Evolutionary conservation across 2,329 filamentous ascomycete genomes (phyloP), one percentile per base, ranked within the genome.

Genomic region (Ploettnerulaceae sp.): DNA sequence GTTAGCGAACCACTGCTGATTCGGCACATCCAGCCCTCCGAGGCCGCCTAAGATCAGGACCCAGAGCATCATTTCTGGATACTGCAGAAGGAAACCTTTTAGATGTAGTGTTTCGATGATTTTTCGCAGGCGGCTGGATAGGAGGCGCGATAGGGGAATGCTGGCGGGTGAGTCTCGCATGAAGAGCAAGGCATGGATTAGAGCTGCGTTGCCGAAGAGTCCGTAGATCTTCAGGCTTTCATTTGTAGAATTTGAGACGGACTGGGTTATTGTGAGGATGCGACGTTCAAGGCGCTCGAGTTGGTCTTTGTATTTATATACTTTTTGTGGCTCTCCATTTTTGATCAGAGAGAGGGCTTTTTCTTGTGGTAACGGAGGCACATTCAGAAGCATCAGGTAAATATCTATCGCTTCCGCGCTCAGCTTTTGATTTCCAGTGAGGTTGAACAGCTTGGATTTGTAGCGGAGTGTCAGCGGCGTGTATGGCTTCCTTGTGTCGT

Each of bases 1-100:
- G 7, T 15, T 18, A 5, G 49, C 49, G 39, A 51, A 51, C 21
- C 37, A 36, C 12, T 9, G 20, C 25, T 29, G 33, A 22, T 36
- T 36, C 11, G 28, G 14, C 8, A 45, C 34, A 2, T 31, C 35
- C n/a, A 25, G 15, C 6, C 36, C 35, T 25, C 45, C 45, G 7
- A 48, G 15, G 5, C 49, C 49, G 2, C 41, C 45, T 33, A 51
- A 40, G 9, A 51, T 38, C 12, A 45, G 22, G 12, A 48, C 35
- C 49, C 49, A 51, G 12, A 51, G 26, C 6, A 48, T 21, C 35
- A 51, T 45, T 21, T 51, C 49, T n/a, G 49, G 49, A 34, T 48
- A 51, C 7, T 39, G 34, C 7, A 45, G 21, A n/a, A 45, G 32
- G 12, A 48, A 42, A 8, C 15, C 14, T 5, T 25, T 21, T 11